Evolutionary conservation across 2,329 filamentous ascomycete genomes (phyloP).

Genomic region (Aspergillus latus): DNA sequence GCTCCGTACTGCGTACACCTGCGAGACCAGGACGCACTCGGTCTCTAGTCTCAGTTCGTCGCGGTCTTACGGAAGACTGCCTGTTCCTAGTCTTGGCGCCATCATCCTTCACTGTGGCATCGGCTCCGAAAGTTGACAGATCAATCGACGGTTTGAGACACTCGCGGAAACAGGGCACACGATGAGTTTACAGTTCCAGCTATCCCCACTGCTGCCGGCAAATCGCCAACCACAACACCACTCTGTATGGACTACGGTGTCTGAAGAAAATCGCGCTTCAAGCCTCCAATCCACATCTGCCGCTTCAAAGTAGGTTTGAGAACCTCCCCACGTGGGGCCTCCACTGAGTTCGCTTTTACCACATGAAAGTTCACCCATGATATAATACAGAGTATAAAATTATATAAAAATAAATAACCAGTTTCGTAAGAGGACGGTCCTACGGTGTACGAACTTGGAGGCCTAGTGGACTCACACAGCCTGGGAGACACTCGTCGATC

Average conservation of each 20-base stretch:
- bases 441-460: too few species aligned
- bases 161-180: conserved; percentile 9
- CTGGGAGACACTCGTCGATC: neutral
- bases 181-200: conserved; percentile 1
- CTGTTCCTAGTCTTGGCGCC: conserved; percentile 9
- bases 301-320: neutral
- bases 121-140: neutral
- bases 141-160: neutral
- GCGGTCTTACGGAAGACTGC: neutral
- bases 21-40: too few species aligned
- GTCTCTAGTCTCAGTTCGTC: too few species aligned
- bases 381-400: too few species aligned
- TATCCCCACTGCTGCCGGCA: neutral
- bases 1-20: too few species aligned
- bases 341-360: neutral
- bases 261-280: neutral
- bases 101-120: conserved; percentile 7
- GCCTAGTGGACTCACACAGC: too few species aligned
- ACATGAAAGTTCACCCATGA: too few species aligned
- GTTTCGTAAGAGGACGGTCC: too few species aligned
- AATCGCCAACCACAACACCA: neutral
- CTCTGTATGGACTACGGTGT: neutral
- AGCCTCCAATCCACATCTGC: neutral
- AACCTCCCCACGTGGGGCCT: neutral
- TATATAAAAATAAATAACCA: too few species aligned